These are phyloP conservation scores for Chalciporus piperatoides DNA, from an alignment of 1,284 basidiomycete species.

Conservation along the genomic window DNA sequence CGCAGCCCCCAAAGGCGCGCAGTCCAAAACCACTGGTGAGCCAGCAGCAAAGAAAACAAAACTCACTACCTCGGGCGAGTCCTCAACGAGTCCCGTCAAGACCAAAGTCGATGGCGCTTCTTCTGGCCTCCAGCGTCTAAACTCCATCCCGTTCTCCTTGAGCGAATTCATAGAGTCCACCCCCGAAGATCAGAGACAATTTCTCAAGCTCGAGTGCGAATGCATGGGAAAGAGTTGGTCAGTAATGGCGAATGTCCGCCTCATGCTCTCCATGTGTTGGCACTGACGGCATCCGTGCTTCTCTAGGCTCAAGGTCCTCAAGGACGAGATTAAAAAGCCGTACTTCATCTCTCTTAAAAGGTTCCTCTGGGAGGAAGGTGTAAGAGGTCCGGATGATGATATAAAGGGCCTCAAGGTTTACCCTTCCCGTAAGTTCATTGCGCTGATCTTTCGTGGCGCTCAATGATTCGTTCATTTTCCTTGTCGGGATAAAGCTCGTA, in stretches of 20 bases:
- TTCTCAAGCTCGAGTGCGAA: constrained; percentile 66
- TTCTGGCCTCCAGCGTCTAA: constrained; percentile 44
- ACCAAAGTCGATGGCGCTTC: constrained; percentile 16
- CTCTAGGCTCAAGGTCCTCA: constrained; percentile 65
- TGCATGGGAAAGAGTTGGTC: constrained; percentile 74
- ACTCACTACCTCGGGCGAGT: constrained; percentile 18
- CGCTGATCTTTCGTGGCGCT: constrained; percentile 1
- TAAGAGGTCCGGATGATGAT: constrained; percentile 50
- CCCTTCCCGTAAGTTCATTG: constrained; percentile 52
- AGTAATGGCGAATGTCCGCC: constrained; percentile 22
- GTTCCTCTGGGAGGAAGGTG: constrained; percentile 67
- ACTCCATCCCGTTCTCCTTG: constrained; percentile 68
- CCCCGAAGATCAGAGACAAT: constrained; percentile 51
- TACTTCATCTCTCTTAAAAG: constrained; percentile 72
- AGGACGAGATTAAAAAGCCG: constrained; percentile 68
- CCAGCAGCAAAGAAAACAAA: constrained; percentile 43
- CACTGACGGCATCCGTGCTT: constrained; percentile 5
- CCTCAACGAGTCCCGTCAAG: constrained; percentile 19
- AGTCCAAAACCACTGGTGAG: constrained; percentile 32
- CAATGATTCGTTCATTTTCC: constrained; percentile 4
- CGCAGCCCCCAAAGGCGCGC: constrained; percentile 35
- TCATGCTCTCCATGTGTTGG: not conserved
- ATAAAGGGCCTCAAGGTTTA: constrained; percentile 49
- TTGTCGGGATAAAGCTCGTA: constrained; percentile 43
- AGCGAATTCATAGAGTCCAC: constrained; percentile 52